Evolutionary conservation across 257 asterid species (phyloP), one percentile per base, ranked within the genome.

Genomic region (Solanum clarkiae): DNA sequence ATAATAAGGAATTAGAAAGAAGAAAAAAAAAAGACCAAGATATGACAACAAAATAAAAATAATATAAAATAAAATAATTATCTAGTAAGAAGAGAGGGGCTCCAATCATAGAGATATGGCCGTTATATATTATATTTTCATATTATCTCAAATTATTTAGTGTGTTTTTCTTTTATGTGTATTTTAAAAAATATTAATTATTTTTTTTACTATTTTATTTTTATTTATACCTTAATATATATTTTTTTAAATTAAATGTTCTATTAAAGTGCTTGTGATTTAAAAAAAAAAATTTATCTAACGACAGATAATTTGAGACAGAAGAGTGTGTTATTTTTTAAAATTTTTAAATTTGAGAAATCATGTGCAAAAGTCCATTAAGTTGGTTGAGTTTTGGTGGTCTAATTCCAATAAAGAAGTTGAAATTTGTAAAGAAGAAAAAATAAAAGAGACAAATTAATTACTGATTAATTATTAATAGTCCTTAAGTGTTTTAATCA

Each of bases 321-420:
- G 7, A 0, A 2, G 0, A 9, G 8, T 71, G 36, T 68, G 55
- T 2, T 71, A 53, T 7, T 8, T 49, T 56, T 24, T 16, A n/a
- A n/a, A n/a, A 16, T 74, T 15, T 18, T 32, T 11, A 22, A 66
- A 32, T n/a, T 32, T 32, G 36, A 32, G 36, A 70, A 84, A 77
- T 20, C 32, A 80, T 44, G 47, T 17, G 17, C 81, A 24, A 56
- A 84, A 51, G 54, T 63, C 85, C 86, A 83, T 29, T 79, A 57
- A 47, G 74, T 79, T 80, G 16, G 79, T 85, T 29, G 53, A 87
- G 53, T 85, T 83, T 85, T 36, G 89, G 86, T 62, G 86, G 86
- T 87, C 88, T 81, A 86, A 77, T 71, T 84, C 45, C 54, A 57
- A 72, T 80, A 26, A 86, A 79, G 32, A 44, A 82, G 16, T 20